phyloP scores from a whole-genome alignment of 805 yeast species.

The Hanseniaspora guilliermondii region DNA sequence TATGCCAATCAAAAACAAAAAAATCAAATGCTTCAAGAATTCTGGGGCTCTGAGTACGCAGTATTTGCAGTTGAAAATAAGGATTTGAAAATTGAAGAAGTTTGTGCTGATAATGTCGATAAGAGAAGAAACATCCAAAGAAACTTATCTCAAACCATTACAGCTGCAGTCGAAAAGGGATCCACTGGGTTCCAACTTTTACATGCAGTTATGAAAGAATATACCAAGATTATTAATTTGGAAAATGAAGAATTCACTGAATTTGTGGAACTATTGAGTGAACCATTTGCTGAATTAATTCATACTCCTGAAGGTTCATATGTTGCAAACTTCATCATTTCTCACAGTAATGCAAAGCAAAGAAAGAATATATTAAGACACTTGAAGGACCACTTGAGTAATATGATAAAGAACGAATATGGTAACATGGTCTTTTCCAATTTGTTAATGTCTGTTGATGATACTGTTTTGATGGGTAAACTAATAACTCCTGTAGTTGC shows the following conservation, averaged over 20 bases:
- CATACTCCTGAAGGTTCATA: conserved; percentile 92
- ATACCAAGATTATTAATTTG: conserved; percentile 50
- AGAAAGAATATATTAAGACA: conserved; percentile 65
- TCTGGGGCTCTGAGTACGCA: conserved; percentile 93
- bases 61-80: conserved; percentile 68
- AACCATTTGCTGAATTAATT: conserved; percentile 86
- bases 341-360: conserved; percentile 82
- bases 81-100: conserved; percentile 50
- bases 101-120: conserved; percentile 56
- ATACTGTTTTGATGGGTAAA: conserved; percentile 70
- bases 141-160: conserved; percentile 70
- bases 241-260: conserved; percentile 56
- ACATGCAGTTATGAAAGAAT: conserved; percentile 93
- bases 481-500: conserved; percentile 40
- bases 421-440: conserved; percentile 75
- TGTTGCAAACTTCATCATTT: conserved; percentile 71
- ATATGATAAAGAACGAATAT: conserved; percentile 67
- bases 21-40: conserved; percentile 84
- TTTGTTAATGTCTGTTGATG: conserved; percentile 78
- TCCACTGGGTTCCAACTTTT: conserved; percentile 91
- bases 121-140: conserved; percentile 62
- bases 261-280: conserved; percentile 68
- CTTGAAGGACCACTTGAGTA: conserved; percentile 62
- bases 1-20: conserved; percentile 77
- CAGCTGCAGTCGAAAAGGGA: conserved; percentile 87